These are phyloP conservation scores for Talaromyces sp. DNA, from an alignment of 2,329 filamentous ascomycete genomes.

Conservation along the genomic window DNA sequence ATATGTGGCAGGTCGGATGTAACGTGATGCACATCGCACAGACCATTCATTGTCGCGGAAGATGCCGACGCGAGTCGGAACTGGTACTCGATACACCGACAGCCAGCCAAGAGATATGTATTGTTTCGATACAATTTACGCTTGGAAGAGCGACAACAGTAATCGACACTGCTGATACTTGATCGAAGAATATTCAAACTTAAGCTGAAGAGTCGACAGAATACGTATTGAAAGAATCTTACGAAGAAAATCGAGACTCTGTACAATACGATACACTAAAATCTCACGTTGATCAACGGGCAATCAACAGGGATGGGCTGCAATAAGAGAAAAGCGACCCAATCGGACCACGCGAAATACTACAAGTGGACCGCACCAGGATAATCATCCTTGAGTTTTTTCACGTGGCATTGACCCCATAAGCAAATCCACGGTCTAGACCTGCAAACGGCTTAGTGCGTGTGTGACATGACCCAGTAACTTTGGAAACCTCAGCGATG, in stretches of 20 bases:
- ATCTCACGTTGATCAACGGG: conserved; percentile 1
- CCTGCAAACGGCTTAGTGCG: not conserved
- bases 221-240: not conserved
- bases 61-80: not conserved
- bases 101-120: not conserved
- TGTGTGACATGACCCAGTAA: not conserved
- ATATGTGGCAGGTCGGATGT: conserved; percentile 5
- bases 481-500: not conserved
- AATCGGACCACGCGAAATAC: not conserved
- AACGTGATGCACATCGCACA: conserved; percentile 3
- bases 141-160: not conserved
- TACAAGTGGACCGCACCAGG: not conserved
- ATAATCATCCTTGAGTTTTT: not conserved
- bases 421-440: not conserved
- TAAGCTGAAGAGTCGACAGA: not conserved
- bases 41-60: not conserved
- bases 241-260: not conserved
- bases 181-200: not conserved
- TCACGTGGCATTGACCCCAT: conserved; percentile 10
- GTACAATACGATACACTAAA: not conserved
- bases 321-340: not conserved
- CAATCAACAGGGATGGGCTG: not conserved
- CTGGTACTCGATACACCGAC: not conserved
- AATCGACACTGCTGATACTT: not conserved
- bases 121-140: not conserved